These are phyloP conservation scores for Gynostemma pentaphyllum DNA, from an alignment of 306 rosid species.

Conservation along the genomic window DNA sequence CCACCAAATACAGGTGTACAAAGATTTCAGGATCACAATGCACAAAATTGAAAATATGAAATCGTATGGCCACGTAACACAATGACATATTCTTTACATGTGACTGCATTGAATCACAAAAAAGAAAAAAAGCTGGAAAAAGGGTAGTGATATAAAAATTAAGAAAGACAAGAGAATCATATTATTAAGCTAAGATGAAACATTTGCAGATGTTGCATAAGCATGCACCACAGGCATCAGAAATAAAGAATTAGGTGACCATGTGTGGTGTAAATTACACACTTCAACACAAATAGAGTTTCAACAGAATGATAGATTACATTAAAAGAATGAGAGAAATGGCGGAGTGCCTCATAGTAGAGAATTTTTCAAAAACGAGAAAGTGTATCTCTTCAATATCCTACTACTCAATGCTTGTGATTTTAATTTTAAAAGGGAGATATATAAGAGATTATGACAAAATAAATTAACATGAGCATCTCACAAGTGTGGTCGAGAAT, in stretches of 20 bases:
- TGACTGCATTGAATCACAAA: background rate
- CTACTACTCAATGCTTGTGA: background rate
- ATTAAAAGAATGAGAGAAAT: background rate
- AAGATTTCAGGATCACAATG: background rate
- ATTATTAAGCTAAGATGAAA: background rate
- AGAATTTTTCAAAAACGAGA: background rate
- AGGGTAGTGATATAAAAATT: background rate
- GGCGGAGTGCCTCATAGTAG: background rate
- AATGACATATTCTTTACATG: background rate
- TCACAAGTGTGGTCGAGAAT: conserved; percentile 13
- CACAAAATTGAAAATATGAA: background rate
- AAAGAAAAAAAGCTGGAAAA: background rate
- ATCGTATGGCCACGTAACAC: background rate
- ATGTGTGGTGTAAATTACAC: background rate
- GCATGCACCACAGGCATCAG: background rate
- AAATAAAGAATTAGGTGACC: background rate
- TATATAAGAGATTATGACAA: background rate
- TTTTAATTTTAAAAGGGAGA: background rate
- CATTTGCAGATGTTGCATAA: background rate
- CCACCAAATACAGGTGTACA: background rate
- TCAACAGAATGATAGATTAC: background rate
- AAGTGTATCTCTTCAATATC: background rate
- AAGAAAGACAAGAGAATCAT: background rate
- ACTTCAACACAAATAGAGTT: background rate
- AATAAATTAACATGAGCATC: background rate